These are phyloP conservation scores for Sphagnum tenellum DNA, from an alignment of 225 moss, liverwort and hornwort species.

Conservation along the genomic window DNA sequence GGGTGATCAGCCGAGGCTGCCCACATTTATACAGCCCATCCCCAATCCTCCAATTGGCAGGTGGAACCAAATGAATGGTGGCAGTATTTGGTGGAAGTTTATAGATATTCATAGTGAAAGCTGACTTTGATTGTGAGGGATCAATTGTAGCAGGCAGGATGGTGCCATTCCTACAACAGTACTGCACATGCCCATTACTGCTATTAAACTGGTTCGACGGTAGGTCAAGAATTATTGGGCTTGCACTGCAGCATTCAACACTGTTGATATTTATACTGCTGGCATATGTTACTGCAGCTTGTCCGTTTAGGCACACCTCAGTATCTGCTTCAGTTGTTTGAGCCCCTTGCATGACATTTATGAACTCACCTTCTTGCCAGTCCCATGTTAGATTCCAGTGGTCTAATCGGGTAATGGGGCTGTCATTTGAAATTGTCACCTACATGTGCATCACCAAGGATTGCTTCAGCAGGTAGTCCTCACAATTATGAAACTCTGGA, in stretches of 20 bases:
- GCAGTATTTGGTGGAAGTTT: conserved; percentile 19
- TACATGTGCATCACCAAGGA: conserved; percentile 4
- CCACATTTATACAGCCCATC: conserved; percentile 38
- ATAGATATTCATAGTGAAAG: conserved; percentile 45
- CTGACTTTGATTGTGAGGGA: conserved; percentile 50
- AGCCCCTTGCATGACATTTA: conserved; percentile 48
- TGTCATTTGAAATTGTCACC: conserved; percentile 54
- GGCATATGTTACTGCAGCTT: conserved; percentile 17
- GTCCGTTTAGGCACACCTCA: conserved; percentile 36
- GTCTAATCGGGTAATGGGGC: conserved; percentile 37
- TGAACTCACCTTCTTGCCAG: conserved; percentile 68
- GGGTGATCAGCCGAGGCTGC: conserved; percentile 26
- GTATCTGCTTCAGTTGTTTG: conserved; percentile 41
- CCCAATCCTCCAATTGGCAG: conserved; percentile 39
- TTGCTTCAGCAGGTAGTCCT: too few relatives aligned
- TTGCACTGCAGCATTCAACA: conserved; percentile 48
- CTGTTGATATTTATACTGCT: conserved; percentile 20
- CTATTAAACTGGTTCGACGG: conserved; percentile 25
- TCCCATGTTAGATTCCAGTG: conserved; percentile 74
- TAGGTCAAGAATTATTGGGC: conserved; percentile 59
- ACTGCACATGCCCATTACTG: conserved; percentile 26
- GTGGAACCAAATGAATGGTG: conserved; percentile 26
- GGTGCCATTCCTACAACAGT: conserved; percentile 75
- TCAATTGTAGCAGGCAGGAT: conserved; percentile 50
- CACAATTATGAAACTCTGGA: too few relatives aligned